These are phyloP conservation scores for Hamamelis virginiana DNA, from an alignment of 164 flowering plant genomes.

Conservation along the genomic window DNA sequence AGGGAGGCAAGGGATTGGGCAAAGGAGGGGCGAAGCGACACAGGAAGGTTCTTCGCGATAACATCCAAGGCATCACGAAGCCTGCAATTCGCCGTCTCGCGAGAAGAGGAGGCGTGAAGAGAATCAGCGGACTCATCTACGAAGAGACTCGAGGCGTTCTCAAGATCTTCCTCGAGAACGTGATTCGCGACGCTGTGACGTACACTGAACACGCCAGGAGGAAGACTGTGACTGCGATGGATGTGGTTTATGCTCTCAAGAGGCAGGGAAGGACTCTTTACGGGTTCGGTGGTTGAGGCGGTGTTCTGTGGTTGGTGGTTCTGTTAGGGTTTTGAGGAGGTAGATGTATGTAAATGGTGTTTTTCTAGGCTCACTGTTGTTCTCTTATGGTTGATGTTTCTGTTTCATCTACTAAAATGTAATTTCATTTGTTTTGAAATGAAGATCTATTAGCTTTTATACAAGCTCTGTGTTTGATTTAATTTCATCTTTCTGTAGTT, in stretches of 20 bases:
- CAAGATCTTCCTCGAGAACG: constrained; percentile 24
- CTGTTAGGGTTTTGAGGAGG: not conserved
- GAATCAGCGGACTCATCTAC: constrained; percentile 23
- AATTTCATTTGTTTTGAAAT: not conserved
- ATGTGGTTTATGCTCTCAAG: constrained; percentile 23
- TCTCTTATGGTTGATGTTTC: not conserved
- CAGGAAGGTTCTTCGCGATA: constrained; percentile 21
- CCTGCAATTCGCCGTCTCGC: constrained; percentile 23
- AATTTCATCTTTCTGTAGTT: not conserved
- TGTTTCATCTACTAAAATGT: not conserved
- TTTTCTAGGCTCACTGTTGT: not conserved
- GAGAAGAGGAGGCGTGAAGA: constrained; percentile 25
- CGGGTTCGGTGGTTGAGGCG: constrained; percentile 20
- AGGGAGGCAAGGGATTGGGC: constrained; percentile 25
- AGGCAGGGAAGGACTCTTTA: constrained; percentile 26
- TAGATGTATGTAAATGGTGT: not conserved
- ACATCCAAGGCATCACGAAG: constrained; percentile 25
- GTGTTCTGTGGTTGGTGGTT: not conserved
- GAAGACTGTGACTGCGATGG: constrained; percentile 27
- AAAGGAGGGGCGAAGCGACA: constrained; percentile 27
- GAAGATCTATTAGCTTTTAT: not conserved
- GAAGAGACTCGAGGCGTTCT: constrained; percentile 23
- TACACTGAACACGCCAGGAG: constrained; percentile 25
- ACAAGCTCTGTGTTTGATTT: not conserved
- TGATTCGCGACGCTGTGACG: constrained; percentile 23